Conservation (phyloP, 768 basidiomycete genomes). For the Boletales sp. region DNA sequence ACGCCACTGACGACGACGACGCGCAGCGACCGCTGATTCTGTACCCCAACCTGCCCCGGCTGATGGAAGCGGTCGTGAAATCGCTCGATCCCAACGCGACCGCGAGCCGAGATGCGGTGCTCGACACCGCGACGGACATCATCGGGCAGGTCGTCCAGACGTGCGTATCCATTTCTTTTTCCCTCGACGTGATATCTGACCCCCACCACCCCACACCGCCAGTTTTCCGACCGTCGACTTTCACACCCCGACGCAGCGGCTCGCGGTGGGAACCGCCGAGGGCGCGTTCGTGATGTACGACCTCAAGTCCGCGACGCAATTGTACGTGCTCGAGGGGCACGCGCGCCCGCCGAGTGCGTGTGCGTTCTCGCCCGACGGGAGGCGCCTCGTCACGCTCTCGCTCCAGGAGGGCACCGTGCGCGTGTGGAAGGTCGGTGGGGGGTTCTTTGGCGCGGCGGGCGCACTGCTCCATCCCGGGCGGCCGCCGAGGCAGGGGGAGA, state of each 20-base stretch:
- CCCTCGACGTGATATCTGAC: too few species aligned
- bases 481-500: conserved; percentile 84
- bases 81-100: conserved; percentile 90
- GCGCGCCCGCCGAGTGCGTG: conserved; percentile 76
- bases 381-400: conserved; percentile 82
- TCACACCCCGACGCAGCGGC: conserved; percentile 78
- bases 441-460: conserved; percentile 50
- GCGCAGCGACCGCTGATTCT: conserved; percentile 77
- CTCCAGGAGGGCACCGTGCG: conserved; percentile 80
- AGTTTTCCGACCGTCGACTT: conserved; percentile 96
- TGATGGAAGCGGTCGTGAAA: conserved; percentile 95
- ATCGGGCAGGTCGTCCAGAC: conserved; percentile 92
- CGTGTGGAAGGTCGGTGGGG: conserved; percentile 95
- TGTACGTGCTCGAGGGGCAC: conserved; percentile 95
- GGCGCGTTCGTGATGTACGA: conserved; percentile 96
- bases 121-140: conserved; percentile 92
- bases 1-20: too few species aligned
- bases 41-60: conserved; percentile 74
- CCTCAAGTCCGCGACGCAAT: conserved; percentile 88
- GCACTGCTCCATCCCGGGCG: conserved; percentile 83
- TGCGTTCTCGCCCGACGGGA: conserved; percentile 91
- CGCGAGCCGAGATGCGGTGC: conserved; percentile 72
- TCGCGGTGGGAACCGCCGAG: conserved; percentile 92
- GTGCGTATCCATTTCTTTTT: conserved; percentile 36
- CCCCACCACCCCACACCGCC: neutral